Conservation (phyloP, 2,329 filamentous ascomycete species). For the Gliomastix tumulicola region DNA sequence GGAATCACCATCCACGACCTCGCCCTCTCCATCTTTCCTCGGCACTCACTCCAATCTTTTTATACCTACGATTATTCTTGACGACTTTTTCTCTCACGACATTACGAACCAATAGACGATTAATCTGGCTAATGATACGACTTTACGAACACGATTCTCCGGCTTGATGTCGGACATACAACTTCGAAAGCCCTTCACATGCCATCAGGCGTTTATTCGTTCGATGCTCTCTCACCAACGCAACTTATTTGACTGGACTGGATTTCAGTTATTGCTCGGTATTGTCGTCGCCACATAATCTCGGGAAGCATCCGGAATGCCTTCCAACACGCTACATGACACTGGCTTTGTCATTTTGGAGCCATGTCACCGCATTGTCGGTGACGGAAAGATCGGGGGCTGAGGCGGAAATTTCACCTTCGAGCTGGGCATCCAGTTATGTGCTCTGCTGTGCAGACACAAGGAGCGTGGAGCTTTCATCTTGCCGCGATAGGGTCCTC, state of each 20-base stretch:
- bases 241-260: slow-evolving; percentile 15
- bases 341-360: too few species aligned
- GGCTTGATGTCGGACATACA: slow-evolving; percentile 24
- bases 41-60: too few species aligned
- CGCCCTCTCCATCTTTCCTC: too few species aligned
- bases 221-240: slow-evolving; percentile 9
- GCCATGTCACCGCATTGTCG: slow-evolving; percentile 5
- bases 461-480: too few species aligned
- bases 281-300: slow-evolving; percentile 24
- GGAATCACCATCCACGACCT: too few species aligned
- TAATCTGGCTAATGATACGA: slow-evolving; percentile 19
- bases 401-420: not conserved
- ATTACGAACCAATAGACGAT: too few species aligned
- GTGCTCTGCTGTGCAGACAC: slow-evolving; percentile 6
- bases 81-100: too few species aligned
- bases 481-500: too few species aligned
- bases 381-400: not conserved
- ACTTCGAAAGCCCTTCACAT: slow-evolving; percentile 16
- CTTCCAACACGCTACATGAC: slow-evolving; percentile 15
- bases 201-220: slow-evolving; percentile 18
- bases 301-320: slow-evolving; percentile 32
- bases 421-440: slow-evolving; percentile 5
- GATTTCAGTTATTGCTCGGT: slow-evolving; percentile 15
- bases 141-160: slow-evolving; percentile 16
- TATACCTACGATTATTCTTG: too few species aligned